Evolutionary conservation across 1,139 yeast species (phyloP), one percentile per base, ranked within the genome.

Genomic region (Nakaseomyces kungkrabaensis): DNA sequence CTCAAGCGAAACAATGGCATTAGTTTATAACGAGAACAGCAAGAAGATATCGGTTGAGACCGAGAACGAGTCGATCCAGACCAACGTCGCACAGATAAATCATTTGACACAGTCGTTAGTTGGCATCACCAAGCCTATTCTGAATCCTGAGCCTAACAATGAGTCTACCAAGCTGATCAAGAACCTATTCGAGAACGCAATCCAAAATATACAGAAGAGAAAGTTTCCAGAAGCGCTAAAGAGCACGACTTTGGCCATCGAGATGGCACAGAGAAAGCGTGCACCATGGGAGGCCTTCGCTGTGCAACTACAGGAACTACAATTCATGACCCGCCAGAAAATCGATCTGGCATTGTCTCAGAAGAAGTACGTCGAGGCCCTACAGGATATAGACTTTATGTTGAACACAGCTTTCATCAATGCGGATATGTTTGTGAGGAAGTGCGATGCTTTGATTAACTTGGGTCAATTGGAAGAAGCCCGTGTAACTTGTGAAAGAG

Each of bases 201-300:
- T 82, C 6, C 75, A 73, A 45, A 73, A 83, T 8, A 75, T 86
- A 63, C 79, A 82, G 61, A 73, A 74, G 47, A 78, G 77, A 29
- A 82, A 84, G 60, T 75, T 75, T 56, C 72, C 71, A 4, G 97
- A 88, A 17, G 89, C 96, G 1, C 77, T 79, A 47, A 82, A 82
- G 63, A 81, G 82, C 60, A 79, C 86, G 60, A 68, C 82, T 8
- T 72, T 88, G 52, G 97, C 96, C 1, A 73, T 92, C 43, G 95
- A 87, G 51, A 79, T 89, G 80, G 85, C 90, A 22, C 60, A 64
- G 34, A 71, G 78, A 54, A 81, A 86, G 58, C 78, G 97, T 66
- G 81, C 89, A 34, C 82, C 86, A 60, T 89, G 90, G 76, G 98
- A 92, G 66, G 74, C 90, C 9, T 85, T 89, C 60, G 89, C 80